A percentile compares a stretch with the other conserved stretches of the same genome.
These are phyloP conservation scores for Candida tropicalis DNA, from an alignment of 1,139 yeast genomes.

Conservation along the genomic window DNA sequence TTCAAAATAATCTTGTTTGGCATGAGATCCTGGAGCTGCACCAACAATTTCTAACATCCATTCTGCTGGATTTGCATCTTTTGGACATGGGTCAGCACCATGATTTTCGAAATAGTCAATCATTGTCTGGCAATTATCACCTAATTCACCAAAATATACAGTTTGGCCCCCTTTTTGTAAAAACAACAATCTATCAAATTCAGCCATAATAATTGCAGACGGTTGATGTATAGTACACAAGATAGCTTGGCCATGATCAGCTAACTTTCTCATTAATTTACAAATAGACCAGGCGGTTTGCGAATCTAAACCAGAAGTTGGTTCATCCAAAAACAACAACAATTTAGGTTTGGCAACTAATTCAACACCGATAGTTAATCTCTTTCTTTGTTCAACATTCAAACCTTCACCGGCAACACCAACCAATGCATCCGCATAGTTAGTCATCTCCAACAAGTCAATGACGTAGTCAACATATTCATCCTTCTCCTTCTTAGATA, in stretches of 20 bases:
- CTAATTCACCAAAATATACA: slow-evolving; percentile 68
- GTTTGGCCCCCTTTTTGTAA: slow-evolving; percentile 55
- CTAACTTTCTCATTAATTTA: slow-evolving; percentile 41
- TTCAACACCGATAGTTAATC: slow-evolving; percentile 43
- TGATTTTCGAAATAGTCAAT: slow-evolving; percentile 58
- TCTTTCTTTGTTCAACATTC: slow-evolving; percentile 42
- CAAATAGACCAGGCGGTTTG: slow-evolving; percentile 48
- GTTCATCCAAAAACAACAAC: slow-evolving; percentile 38
- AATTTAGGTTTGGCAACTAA: slow-evolving; percentile 41
- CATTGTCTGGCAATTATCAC: slow-evolving; percentile 50
- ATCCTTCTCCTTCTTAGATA: slow-evolving; percentile 32
- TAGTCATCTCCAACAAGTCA: slow-evolving; percentile 22
- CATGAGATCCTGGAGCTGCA: slow-evolving; percentile 39
- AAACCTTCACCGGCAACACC: slow-evolving; percentile 47
- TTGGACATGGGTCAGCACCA: slow-evolving; percentile 46
- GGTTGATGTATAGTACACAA: slow-evolving; percentile 47
- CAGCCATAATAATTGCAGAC: slow-evolving; percentile 37
- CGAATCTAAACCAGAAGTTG: slow-evolving; percentile 44
- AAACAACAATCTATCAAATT: slow-evolving; percentile 37
- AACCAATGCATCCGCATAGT: slow-evolving; percentile 40
- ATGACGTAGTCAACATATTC: slow-evolving; percentile 39
- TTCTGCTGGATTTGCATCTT: slow-evolving; percentile 56
- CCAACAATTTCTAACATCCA: slow-evolving; percentile 60
- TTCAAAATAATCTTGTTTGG: slow-evolving; percentile 35
- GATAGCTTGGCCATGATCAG: slow-evolving; percentile 44